Percentiles rank a stretch among this genome's conserved stretches.
phyloP scores from a whole-genome alignment of 164 flowering plant species.

The Nymphaea colorata region DNA sequence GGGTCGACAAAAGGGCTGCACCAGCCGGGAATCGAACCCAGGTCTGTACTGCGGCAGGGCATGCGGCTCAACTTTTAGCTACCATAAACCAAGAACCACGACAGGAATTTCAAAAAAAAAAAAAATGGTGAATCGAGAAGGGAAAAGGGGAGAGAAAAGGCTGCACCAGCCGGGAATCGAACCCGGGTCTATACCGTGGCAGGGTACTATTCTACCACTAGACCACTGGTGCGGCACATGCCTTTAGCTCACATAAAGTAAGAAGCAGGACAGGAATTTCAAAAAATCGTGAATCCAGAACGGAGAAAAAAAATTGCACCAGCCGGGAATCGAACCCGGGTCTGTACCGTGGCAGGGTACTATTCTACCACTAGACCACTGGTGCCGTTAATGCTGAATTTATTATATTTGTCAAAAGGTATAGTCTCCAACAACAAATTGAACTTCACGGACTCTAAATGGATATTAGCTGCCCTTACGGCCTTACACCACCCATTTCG shows the following conservation, averaged over 20 bases:
- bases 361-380: conserved; percentile 99
- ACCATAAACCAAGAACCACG: too few species aligned
- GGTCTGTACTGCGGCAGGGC: conserved; percentile 85
- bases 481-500: too few species aligned
- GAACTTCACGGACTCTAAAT: too few species aligned
- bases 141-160: too few species aligned
- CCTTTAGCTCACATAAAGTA: conserved; percentile 9
- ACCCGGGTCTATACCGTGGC: conserved; percentile 99
- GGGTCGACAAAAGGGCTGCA: conserved; percentile 15
- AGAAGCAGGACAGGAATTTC: too few species aligned
- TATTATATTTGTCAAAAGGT: too few species aligned
- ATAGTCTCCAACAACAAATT: too few species aligned
- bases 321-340: conserved; percentile 99
- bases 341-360: conserved; percentile 99
- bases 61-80: too few species aligned
- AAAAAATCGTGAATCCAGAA: too few species aligned
- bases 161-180: conserved; percentile 97
- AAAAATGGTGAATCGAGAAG: too few species aligned
- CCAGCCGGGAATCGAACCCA: conserved; percentile 99
- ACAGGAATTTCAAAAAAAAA: too few species aligned
- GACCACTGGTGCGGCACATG: conserved; percentile 99
- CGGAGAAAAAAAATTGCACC: conserved; percentile 25
- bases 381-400: conserved; percentile 36
- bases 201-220: conserved; percentile 99
- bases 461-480: too few species aligned